Base-by-base conservation (phyloP, 129 eudicot genomes). In the Chrysanthemum makinoi region DNA sequence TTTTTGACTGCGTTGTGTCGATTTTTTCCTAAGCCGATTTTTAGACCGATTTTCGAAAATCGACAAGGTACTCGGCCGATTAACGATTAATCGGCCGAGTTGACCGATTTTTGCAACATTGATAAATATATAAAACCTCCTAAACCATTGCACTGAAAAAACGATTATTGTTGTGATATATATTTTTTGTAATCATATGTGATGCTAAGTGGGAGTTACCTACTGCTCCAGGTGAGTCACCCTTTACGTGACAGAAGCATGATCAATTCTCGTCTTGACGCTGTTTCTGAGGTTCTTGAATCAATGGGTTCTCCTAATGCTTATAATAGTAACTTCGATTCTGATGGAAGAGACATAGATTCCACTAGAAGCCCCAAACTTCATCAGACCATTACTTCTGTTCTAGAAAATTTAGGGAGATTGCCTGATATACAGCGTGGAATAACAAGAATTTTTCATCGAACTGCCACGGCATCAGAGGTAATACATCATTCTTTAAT, bases 391-490 rank as follows among this genome's bases (percentile, higher is more conserved):
- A 76, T 94, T 69, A 79, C 82, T 80, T 87, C 89, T 39, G 96
- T 94, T 75, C 70, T 94, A 70, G 84, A 75, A 60, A 66, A 70
- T 55, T 80, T 94, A 81, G 88, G 83, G 48, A 77, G 78, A 77
- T 80, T 87, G 24, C 85, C 96, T 74, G 99, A 94, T 82, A 66
- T 94, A 55, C 99, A 94, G 61, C 99, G 99, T 81, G 99, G 99
- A 67, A 87, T 94, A 33, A 87, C 97, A 53, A 87, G 99, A 83
- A 94, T 94, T 67, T 94, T 87, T 44, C 99, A 94, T 79, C 87
- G 87, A 68, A 89, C 97, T 73, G 91, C 99, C 16, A 89, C 93
- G 17, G 83, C 97, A 62, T 82, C 89, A 24, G 97, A 94, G 97
- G 98, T 94, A 81, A 75, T n/a, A 14, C 65, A 66, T n/a, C 48